Conservation (phyloP, 2,329 filamentous ascomycete genomes). For the Colletotrichum sp. region DNA sequence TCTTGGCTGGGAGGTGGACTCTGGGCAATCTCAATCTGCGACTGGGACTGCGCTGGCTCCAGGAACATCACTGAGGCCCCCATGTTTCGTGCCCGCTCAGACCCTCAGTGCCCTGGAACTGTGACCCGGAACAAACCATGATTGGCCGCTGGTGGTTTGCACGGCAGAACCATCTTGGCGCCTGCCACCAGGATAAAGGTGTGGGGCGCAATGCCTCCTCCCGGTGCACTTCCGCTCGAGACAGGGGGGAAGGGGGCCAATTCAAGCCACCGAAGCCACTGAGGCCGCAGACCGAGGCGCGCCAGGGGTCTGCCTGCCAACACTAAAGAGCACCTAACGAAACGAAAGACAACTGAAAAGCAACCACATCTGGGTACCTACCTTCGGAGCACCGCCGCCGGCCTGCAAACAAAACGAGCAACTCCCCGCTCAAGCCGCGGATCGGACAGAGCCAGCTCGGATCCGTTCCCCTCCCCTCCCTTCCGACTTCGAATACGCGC, state of each 20-base stretch:
- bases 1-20: background rate
- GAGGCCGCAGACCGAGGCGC: background rate
- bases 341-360: background rate
- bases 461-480: background rate
- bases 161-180: slow-evolving; percentile 1
- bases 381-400: background rate
- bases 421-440: background rate
- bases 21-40: background rate
- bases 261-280: slow-evolving; percentile 1
- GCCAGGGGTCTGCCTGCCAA: background rate
- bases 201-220: background rate
- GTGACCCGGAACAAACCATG: slow-evolving; percentile 10
- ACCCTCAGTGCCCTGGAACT: background rate
- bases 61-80: background rate
- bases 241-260: background rate
- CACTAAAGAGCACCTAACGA: background rate
- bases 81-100: slow-evolving; percentile 17
- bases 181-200: slow-evolving; percentile 3
- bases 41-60: background rate
- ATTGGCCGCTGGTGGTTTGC: background rate
- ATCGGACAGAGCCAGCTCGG: background rate
- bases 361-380: too few relatives aligned
- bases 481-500: slow-evolving; percentile 1
- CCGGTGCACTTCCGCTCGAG: background rate
- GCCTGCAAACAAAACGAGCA: background rate